These are phyloP conservation scores for Castanea crenata DNA, from an alignment of 306 rosid genomes.

Conservation along the genomic window DNA sequence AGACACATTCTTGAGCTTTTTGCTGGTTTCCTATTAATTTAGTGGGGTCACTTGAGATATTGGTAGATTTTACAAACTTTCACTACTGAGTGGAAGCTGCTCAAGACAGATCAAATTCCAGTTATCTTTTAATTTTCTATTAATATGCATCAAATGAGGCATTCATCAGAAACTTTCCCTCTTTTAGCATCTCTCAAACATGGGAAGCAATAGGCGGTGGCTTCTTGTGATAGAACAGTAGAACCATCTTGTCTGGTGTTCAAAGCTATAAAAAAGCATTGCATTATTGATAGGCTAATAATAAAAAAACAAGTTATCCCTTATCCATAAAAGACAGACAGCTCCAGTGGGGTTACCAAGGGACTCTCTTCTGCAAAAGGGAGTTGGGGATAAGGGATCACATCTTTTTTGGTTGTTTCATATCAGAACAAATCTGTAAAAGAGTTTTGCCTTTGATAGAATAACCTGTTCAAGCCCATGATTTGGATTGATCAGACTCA, in stretches of 20 bases:
- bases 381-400: too few relatives aligned
- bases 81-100: conserved; percentile 5
- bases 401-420: too few relatives aligned
- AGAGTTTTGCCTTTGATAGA: neutral
- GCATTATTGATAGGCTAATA: neutral
- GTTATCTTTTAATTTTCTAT: neutral
- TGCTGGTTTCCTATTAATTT: conserved; percentile 14
- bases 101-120: conserved; percentile 17
- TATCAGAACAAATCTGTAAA: neutral
- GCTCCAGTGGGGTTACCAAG: neutral
- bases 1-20: conserved; percentile 32
- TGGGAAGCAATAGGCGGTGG: neutral
- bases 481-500: neutral
- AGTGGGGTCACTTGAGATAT: conserved; percentile 17
- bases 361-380: too few relatives aligned
- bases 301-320: neutral
- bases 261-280: neutral
- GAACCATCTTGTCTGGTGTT: neutral
- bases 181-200: neutral
- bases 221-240: neutral
- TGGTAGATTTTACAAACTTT: conserved; percentile 14
- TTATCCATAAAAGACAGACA: neutral
- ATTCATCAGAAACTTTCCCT: neutral
- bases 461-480: neutral
- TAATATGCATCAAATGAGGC: conserved; percentile 2